These are phyloP conservation scores for Guillardia theta DNA, from an alignment of 78 protist species.

Conservation along the genomic window DNA sequence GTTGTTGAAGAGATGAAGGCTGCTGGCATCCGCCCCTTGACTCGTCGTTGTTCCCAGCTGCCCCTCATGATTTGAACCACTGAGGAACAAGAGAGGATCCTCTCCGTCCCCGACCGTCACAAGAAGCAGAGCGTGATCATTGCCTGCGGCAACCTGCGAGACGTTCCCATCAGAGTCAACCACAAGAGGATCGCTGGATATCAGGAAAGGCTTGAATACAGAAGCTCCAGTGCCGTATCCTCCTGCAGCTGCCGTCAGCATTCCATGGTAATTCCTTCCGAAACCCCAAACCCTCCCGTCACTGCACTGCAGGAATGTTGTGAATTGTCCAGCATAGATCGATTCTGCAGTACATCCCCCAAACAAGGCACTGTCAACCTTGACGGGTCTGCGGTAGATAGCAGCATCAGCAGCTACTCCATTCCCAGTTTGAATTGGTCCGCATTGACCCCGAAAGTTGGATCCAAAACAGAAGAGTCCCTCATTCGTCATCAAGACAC, in stretches of 20 bases:
- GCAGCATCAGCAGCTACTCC: too few relatives aligned
- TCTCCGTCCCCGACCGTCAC: not conserved
- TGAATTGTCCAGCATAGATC: not conserved
- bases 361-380: not conserved
- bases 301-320: not conserved
- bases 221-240: not conserved
- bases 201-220: not conserved
- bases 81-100: not conserved
- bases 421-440: not conserved
- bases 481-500: not conserved
- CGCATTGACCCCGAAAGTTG: not conserved
- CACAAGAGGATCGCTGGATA: too few relatives aligned
- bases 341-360: not conserved
- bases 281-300: constrained; percentile 18
- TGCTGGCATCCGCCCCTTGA: not conserved
- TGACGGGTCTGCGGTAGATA: not conserved
- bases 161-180: not conserved
- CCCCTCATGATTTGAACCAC: not conserved
- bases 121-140: not conserved
- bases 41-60: not conserved
- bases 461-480: not conserved
- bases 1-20: not conserved
- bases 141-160: not conserved
- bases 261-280: not conserved
- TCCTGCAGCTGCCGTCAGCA: not conserved